phyloP scores from a whole-genome alignment of 495 filamentous ascomycete species.

The Chaetomium tenue region DNA sequence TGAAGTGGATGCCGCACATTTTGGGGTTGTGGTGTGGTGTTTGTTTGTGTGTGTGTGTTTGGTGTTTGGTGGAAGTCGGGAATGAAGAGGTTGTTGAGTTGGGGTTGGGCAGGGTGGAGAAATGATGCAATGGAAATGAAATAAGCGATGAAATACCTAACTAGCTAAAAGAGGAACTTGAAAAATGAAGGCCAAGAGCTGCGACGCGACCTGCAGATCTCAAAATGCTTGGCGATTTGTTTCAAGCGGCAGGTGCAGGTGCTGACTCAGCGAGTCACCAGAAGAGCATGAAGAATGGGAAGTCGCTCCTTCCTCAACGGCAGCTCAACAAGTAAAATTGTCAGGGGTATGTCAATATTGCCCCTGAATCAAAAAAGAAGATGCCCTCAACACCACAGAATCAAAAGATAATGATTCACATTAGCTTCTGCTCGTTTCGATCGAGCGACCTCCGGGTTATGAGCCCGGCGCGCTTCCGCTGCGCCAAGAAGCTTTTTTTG shows the following conservation, averaged over 20 bases:
- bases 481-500: slow-evolving; percentile 16
- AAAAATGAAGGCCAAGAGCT: no score
- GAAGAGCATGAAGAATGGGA: not conserved
- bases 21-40: not conserved
- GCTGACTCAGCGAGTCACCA: slow-evolving; percentile 2
- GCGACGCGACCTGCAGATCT: not conserved
- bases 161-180: no score
- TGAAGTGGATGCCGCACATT: slow-evolving; percentile 52
- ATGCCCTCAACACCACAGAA: not conserved
- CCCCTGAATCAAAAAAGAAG: not conserved
- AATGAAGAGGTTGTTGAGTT: no score
- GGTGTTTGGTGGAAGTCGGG: not conserved
- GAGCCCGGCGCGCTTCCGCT: slow-evolving; percentile 23
- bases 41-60: not conserved
- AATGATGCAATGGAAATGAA: no score
- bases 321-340: not conserved
- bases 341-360: not conserved
- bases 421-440: slow-evolving; percentile 19
- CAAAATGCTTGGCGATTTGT: not conserved
- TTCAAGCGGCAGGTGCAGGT: not conserved
- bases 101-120: no score
- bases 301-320: not conserved
- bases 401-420: slow-evolving; percentile 7
- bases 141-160: no score
- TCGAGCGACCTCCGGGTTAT: slow-evolving; percentile 24